Percentiles rank a stretch among this genome's conserved stretches.
phyloP scores from a whole-genome alignment of 768 basidiomycete genomes.

The Russula lepida region DNA sequence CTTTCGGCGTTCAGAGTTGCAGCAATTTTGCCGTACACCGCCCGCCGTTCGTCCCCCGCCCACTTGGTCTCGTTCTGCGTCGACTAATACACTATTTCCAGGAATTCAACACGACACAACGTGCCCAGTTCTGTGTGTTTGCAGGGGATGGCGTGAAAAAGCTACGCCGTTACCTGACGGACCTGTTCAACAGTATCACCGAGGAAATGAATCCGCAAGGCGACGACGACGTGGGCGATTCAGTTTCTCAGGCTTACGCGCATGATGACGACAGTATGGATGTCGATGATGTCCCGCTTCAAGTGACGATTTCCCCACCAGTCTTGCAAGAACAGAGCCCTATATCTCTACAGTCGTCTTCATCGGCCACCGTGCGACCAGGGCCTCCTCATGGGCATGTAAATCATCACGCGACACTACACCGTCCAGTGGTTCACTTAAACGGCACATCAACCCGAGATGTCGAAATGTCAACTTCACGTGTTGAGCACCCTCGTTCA shows the following conservation, averaged over 20 bases:
- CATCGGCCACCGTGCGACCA: background rate
- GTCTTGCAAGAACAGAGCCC: constrained; percentile 2
- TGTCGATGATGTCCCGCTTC: constrained; percentile 26
- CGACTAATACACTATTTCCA: constrained; percentile 27
- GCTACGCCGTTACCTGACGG: constrained; percentile 70
- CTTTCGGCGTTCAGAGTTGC: constrained; percentile 77
- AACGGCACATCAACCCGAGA: constrained; percentile 30
- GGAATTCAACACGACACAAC: constrained; percentile 90
- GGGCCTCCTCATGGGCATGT: constrained; percentile 6
- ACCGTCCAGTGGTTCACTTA: background rate
- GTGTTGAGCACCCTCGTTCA: constrained; percentile 27
- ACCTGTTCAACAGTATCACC: constrained; percentile 65
- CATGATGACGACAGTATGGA: constrained; percentile 30
- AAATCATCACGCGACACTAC: constrained; percentile 1
- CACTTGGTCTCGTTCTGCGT: background rate
- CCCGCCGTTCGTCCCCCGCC: constrained; percentile 54
- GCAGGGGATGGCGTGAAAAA: constrained; percentile 85
- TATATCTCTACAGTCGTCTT: background rate
- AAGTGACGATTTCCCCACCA: constrained; percentile 23
- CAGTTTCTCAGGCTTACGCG: constrained; percentile 34
- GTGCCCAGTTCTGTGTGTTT: constrained; percentile 90
- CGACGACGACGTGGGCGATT: constrained; percentile 51
- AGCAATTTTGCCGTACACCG: constrained; percentile 82
- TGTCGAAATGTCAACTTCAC: constrained; percentile 29
- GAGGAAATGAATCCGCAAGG: constrained; percentile 43